Evolutionary conservation across 1,284 basidiomycete species (phyloP), one percentile per base, ranked within the genome.

Genomic region (Cutaneotrichosporon daszewskae): DNA sequence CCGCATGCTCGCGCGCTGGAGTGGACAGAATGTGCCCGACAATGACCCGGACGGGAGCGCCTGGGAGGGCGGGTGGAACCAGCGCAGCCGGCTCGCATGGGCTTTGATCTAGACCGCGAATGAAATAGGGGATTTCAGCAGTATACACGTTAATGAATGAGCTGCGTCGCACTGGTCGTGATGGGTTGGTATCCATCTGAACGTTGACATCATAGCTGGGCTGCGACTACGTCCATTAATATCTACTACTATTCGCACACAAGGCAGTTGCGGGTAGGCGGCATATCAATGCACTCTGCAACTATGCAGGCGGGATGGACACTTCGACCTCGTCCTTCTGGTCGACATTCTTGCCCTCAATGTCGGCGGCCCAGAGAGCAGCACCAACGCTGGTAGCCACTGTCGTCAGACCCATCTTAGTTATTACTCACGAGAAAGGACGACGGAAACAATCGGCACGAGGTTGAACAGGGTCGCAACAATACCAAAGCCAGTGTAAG

Each of bases 351-450:
- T 34, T 41, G 12, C 22, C 39, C 40, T 68, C 66, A 13, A 52
- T 34, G 43, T 82, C 77, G 12, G 78, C 77, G 0, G 82, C 83
- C 81, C 82, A 85, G 42, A 86, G 66, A 3, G 83, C 83, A 0
- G 83, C 83, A 19, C 83, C 84, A 22, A 83, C 78, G 1, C 78
- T 44, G 16, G 58, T 57, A 2, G 67, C 62, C 47, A 68, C n/a
- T n/a, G n/a, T n/a, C n/a, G n/a, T 59, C 67, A 45, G 3, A 20
- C 14, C n/a, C n/a, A n/a, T 5, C 18, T 40, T 12, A 22, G 13
- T 13, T n/a, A n/a, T n/a, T n/a, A n/a, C n/a, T n/a, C n/a, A n/a
- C n/a, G 47, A 26, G 66, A 72, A 60, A 80, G 77, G 23, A 79
- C 48, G 37, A 79, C 72, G 6, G 76, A 76, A 16, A 77, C 73